These are phyloP conservation scores for Hydnum rufescens DNA, from an alignment of 768 basidiomycete genomes.

Conservation along the genomic window DNA sequence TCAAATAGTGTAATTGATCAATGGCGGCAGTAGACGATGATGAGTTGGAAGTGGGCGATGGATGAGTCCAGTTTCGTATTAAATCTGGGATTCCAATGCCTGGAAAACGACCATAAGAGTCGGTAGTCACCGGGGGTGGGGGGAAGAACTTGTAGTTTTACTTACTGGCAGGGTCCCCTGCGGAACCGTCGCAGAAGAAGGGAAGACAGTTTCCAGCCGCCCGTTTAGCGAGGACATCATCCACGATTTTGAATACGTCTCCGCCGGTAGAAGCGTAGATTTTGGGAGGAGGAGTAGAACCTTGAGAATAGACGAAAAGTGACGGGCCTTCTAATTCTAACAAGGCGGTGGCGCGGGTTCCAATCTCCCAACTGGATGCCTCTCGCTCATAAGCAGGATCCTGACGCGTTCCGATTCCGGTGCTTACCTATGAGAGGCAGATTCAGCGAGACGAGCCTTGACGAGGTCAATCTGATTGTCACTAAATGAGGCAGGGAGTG, in stretches of 20 bases:
- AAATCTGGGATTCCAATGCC: slow-evolving; percentile 48
- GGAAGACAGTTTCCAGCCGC: not conserved
- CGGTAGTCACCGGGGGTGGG: not conserved
- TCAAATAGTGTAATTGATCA: slow-evolving; percentile 48
- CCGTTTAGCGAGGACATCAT: not conserved
- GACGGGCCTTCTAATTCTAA: not conserved
- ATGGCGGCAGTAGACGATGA: slow-evolving; percentile 33
- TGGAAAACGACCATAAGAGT: not conserved
- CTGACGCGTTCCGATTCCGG: too few species aligned
- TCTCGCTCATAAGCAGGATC: too few species aligned
- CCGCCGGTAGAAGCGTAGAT: not conserved
- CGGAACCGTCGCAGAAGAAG: slow-evolving; percentile 17
- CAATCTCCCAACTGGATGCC: slow-evolving; percentile 1
- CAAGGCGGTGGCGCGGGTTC: not conserved
- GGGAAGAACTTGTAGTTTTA: not conserved
- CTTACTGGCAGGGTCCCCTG: slow-evolving; percentile 50
- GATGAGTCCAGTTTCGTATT: slow-evolving; percentile 33
- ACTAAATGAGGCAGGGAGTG: too few species aligned
- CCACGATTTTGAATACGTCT: not conserved
- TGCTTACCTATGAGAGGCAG: not conserved
- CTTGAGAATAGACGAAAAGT: not conserved
- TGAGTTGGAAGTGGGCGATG: slow-evolving; percentile 10
- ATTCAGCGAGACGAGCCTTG: not conserved
- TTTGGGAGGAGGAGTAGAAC: not conserved
- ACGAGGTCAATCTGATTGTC: not conserved